Base-by-base conservation (phyloP, 2,329 filamentous ascomycete genomes). In the Blastomyces parvus region DNA sequence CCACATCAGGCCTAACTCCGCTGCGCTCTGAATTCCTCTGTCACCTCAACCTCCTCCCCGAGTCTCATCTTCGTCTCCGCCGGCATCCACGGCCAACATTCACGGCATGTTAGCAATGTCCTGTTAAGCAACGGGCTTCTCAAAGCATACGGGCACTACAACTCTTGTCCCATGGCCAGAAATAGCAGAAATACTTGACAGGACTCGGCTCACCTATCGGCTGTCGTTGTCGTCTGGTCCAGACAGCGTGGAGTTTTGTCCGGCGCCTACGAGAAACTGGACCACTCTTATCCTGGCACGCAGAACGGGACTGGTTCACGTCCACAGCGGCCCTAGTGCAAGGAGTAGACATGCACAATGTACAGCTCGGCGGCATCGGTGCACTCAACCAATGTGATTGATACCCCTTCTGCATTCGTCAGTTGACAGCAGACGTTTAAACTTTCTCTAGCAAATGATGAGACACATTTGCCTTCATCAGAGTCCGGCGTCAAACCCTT, bases 391-490 rank as follows among this genome's bases (percentile, higher is more conserved):
- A 48, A 59, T 52, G 36, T 61, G 30, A 30, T 52, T 61, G 59
- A 61, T 53, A 40, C n/a, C 30, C 59, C 3, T 25, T 44, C 33
- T 53, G 46, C 6, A 61, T 61, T 61, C 33, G 46, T 42, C 44
- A 61, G 53, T 61, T 48, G 46, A 50, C 17, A 40, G 44, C 50
- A 25, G 42, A 17, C 27, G 33, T 52, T 52, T 55, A 30, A 19
- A n/a, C 30, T 57, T 52, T 38, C 52, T 19, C 48, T 46, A 25
- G 50, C 22, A 25, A 61, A 63, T 59, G 62, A 63, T 63, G 62
- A 58, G 64, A 65, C 62, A 62, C 62, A 55, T 33, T 63, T 53
- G 38, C 44, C 62, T 52, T 59, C 53, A 63, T 59, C 48, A 59
- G 42, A 50, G 48, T 46, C 56, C 14, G 50, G 59, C 59, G 59